phyloP scores from a whole-genome alignment of 176 grass and related monocot genomes.

The Aegilops bicornis region DNA sequence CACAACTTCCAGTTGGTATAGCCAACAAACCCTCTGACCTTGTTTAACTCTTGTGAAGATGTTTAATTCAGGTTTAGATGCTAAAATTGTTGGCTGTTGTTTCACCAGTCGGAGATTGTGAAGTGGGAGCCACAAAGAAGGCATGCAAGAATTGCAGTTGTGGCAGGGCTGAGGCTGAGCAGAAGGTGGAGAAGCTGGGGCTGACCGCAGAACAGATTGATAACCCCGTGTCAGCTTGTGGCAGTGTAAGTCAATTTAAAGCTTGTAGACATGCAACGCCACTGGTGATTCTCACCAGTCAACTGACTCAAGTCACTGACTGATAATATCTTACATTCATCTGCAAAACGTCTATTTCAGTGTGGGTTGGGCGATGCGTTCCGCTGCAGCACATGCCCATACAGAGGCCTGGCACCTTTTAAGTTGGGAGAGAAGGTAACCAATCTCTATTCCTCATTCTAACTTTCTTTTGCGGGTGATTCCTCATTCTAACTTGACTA shows the following conservation, averaged over 20 bases:
- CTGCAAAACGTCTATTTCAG: constrained; percentile 35
- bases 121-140: constrained; percentile 72
- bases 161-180: constrained; percentile 74
- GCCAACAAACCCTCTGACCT: background rate
- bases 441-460: background rate
- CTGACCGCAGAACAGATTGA: constrained; percentile 76
- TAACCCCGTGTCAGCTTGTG: constrained; percentile 82
- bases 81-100: constrained; percentile 8
- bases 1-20: constrained; percentile 73
- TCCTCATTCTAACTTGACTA: background rate
- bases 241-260: constrained; percentile 53
- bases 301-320: background rate
- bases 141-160: constrained; percentile 94
- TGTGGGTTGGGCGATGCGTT: constrained; percentile 92
- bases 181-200: constrained; percentile 72
- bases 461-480: no score
- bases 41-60: background rate
- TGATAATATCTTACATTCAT: background rate
- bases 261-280: background rate
- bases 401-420: constrained; percentile 73
- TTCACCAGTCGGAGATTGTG: constrained; percentile 72
- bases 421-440: constrained; percentile 81
- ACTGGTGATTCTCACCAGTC: background rate
- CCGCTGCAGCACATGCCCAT: constrained; percentile 72
- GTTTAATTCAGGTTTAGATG: constrained; percentile 9